These are phyloP conservation scores for Antarctomyces pellizariae DNA, from an alignment of 495 filamentous ascomycete genomes.

Conservation along the genomic window DNA sequence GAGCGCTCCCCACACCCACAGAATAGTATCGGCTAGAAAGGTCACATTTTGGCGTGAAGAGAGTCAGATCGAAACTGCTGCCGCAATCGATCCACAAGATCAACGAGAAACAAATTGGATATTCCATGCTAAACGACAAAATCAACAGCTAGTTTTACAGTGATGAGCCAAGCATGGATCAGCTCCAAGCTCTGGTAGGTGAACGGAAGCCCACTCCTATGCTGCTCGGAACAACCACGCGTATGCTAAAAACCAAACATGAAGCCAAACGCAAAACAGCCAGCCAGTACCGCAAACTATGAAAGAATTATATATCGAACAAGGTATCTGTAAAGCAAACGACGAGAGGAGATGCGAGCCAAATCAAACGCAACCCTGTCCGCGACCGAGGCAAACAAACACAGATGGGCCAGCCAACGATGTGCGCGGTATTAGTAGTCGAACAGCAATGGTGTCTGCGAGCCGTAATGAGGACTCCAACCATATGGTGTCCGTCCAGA, in stretches of 20 bases:
- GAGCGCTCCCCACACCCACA: too few relatives aligned
- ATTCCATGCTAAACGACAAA: too few relatives aligned
- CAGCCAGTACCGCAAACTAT: not conserved
- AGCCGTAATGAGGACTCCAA: constrained; percentile 1
- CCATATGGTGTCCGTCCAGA: constrained; percentile 7
- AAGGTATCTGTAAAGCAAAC: constrained; percentile 14
- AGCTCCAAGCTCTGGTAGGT: too few relatives aligned
- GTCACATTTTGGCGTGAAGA: too few relatives aligned
- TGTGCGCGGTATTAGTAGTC: constrained; percentile 8
- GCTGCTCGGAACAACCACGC: too few relatives aligned
- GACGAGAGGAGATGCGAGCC: constrained; percentile 6
- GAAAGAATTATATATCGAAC: constrained; percentile 13
- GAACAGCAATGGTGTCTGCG: not conserved
- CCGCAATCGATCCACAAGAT: too few relatives aligned
- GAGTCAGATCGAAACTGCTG: too few relatives aligned
- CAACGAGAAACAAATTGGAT: too few relatives aligned
- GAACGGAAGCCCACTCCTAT: too few relatives aligned
- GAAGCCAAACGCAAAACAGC: not conserved
- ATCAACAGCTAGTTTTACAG: too few relatives aligned
- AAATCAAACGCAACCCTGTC: constrained; percentile 7
- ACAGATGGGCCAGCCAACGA: constrained; percentile 14
- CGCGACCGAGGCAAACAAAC: constrained; percentile 4
- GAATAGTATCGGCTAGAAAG: too few relatives aligned
- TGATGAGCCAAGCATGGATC: too few relatives aligned
- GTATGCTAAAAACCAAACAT: not conserved